Evolutionary conservation across 2,329 filamentous ascomycete species (phyloP), one percentile per base, ranked within the genome.

Genomic region (Xylaria sp.): DNA sequence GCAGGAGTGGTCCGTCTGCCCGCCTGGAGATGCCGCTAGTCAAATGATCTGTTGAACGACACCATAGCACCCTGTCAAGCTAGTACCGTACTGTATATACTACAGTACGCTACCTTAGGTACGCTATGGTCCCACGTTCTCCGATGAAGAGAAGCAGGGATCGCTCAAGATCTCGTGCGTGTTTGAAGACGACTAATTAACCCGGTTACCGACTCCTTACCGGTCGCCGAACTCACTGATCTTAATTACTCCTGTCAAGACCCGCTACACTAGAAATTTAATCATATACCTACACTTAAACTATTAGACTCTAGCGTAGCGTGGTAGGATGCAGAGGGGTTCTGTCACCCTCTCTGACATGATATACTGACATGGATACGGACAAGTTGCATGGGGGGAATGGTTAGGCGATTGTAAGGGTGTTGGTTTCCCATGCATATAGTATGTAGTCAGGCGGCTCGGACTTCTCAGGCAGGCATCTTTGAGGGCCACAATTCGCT

Each of bases 21-120:
- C 41, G 66, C 25, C 66, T 65, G 23, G 56, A 54, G 55, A 59
- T 58, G 59, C 41, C 61, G 60, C 65, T 68, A 68, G 66, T 65
- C 41, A 61, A 46, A 48, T 39, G n/a, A 15, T 41, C 23, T 41
- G 57, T 55, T 59, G 25, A 18, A 63, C 60, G 60, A 52, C 46
- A 50, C 34, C 46, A 50, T 41, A 61, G 6, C 46, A 48, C 51
- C 25, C 34, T 52, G 12, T 51, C n/a, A 20, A 46, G 50, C 25
- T 56, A 50, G 15, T 54, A n/a, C 28, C 9, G 46, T 51, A 28
- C 46, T 48, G 46, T 32, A 58, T 58, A 39, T 28, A 4, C 3
- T 28, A 28, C 28, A 28, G 28, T 8, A 62, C 32, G 18, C 41
- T 46, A 46, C 41, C 41, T 13, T 46, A 7, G 2, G 8, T 23